A percentile compares a stretch with the other conserved stretches of the same genome.
These are phyloP conservation scores for Panellus pusillus DNA, from an alignment of 768 basidiomycete genomes.

Conservation along the genomic window DNA sequence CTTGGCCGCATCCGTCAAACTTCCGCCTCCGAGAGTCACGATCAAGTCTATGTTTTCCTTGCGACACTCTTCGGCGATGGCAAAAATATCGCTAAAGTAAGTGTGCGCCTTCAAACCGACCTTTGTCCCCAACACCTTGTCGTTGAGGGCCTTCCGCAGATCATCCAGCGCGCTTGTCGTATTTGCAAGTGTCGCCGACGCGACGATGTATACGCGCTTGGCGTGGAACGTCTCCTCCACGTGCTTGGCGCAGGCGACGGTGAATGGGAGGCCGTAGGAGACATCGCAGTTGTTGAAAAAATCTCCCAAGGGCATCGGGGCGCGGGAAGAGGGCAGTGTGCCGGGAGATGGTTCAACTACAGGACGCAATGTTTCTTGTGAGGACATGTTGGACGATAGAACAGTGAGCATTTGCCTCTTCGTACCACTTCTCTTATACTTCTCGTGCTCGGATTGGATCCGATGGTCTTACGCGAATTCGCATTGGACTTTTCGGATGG, in stretches of 20 bases:
- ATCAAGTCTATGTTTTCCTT: not conserved
- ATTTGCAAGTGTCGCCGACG: slow-evolving; percentile 1
- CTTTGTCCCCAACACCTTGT: not conserved
- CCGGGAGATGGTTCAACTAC: not conserved
- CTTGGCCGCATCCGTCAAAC: slow-evolving; percentile 3
- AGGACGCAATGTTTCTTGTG: slow-evolving; percentile 1
- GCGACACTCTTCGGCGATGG: not conserved
- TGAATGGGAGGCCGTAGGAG: not conserved
- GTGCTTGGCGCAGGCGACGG: slow-evolving; percentile 1
- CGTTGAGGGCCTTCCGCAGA: not conserved
- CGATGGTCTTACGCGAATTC: too few species aligned
- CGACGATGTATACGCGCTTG: not conserved
- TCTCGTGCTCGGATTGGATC: too few species aligned
- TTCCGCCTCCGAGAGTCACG: slow-evolving; percentile 2
- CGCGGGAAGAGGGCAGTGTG: not conserved
- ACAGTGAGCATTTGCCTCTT: not conserved
- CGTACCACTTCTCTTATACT: too few species aligned
- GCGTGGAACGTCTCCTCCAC: slow-evolving; percentile 7
- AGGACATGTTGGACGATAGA: not conserved
- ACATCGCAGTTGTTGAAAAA: slow-evolving; percentile 4
- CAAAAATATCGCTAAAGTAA: not conserved
- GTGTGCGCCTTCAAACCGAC: not conserved
- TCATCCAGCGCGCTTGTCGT: not conserved
- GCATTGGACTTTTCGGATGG: too few species aligned
- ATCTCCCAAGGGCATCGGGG: not conserved